Base-by-base conservation (phyloP, 2,329 filamentous ascomycete species). In the Penicillium olsonii region DNA sequence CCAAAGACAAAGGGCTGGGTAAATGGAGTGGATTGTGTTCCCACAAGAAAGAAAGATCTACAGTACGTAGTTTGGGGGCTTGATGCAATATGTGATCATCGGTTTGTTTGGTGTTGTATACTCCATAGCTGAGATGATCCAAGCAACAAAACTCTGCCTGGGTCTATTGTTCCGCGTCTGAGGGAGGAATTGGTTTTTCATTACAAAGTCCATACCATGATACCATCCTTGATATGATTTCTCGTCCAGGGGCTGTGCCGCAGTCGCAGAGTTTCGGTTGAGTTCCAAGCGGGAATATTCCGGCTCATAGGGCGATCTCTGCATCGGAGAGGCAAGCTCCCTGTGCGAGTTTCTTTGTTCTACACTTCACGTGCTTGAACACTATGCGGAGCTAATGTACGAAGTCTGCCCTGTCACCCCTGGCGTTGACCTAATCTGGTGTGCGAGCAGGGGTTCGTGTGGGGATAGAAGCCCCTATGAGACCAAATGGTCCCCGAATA, bases 1-100 rank as follows among this genome's bases (percentile, higher is more conserved):
- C 58, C 50, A 52, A 39, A 17, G 46, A 58, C 50, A 50, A 44
- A 54, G 51, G 46, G 41, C 48, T 41, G 47, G 54, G 49, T 50
- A 52, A 29, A 44, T 12, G 17, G 33, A 15, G 49, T 53, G 54
- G 49, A 29, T 51, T 42, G 33, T 37, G 10, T 7, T 33, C 33
- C 43, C 41, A 26, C 44, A 51, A 54, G 43, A 22, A 22, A 45
- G 31, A 18, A 20, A 27, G 22, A 53, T 51, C 19, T 33, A 15
- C 47, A 45, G 35, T 54, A 35, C 48, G 48, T 46, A 42, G 46
- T 45, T 20, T 17, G 15, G 38, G 38, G 54, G 39, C 37, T 26
- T 40, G 42, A 52, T 55, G 43, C 24, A 42, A 40, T 26, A 54
- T 47, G 37, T 34, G 41, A 45, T 51, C 53, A 52, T 46, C 34